Conservation (phyloP, 2,329 filamentous ascomycete species). For the Hypoxylon sp. region DNA sequence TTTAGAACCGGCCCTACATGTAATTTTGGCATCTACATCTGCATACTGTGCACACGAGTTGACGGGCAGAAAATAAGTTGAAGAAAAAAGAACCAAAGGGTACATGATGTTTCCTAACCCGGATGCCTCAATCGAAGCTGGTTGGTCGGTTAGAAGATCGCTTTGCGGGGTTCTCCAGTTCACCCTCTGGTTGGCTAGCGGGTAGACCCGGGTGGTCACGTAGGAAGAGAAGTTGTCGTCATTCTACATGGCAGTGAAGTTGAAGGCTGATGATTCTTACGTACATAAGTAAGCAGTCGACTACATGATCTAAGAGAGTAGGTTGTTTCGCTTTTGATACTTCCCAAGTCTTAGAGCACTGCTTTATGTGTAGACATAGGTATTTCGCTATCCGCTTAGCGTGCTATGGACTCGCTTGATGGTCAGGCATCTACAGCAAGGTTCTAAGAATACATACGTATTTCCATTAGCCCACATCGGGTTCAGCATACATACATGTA, state of each 20-base stretch:
- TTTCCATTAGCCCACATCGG: neutral
- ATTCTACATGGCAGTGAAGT: constrained; percentile 18
- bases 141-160: constrained; percentile 33
- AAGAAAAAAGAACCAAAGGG: neutral
- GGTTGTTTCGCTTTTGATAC: no score
- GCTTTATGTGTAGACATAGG: no score
- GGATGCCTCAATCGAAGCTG: constrained; percentile 30
- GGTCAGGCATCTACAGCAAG: constrained; percentile 2
- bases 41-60: neutral
- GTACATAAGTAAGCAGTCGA: neutral
- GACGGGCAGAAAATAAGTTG: neutral
- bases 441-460: neutral
- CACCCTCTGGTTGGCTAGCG: constrained; percentile 32
- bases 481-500: neutral
- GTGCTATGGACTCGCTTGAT: neutral
- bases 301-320: no score
- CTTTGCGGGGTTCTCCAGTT: constrained; percentile 35
- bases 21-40: neutral
- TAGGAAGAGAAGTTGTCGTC: constrained; percentile 31
- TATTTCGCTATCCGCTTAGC: neutral
- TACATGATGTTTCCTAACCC: constrained; percentile 37
- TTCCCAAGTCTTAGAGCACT: no score
- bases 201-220: constrained; percentile 27
- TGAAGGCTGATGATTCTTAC: neutral
- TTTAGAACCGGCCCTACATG: neutral